Evolutionary conservation across 2,329 filamentous ascomycete species (phyloP), one percentile per base, ranked within the genome.

Genomic region (Aspergillus pseudoterreus): DNA sequence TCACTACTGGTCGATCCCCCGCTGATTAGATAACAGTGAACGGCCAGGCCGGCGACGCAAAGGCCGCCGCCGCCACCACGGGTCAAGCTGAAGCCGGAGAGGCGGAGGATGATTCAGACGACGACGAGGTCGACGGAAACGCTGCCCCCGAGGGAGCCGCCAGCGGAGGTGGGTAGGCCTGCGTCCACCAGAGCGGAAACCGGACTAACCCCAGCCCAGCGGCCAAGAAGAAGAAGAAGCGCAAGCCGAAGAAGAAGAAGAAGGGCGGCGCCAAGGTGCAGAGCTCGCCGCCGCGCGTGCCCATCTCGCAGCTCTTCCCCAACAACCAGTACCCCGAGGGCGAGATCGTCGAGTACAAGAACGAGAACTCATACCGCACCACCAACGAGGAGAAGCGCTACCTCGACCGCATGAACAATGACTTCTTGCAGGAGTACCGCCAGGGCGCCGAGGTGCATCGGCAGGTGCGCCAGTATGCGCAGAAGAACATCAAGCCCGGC

Each of bases 371-470:
- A 38, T 89, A 85, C 70, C 84, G 90, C 51, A 94, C 87, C 3
- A 95, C 90, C 11, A 84, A 79, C 69, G 90, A 92, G 71, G 90
- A 95, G 77, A 91, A 92, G 75, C 82, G 89, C 48, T 84, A 92
- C 64, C 78, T 92, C 49, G 88, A 92, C 70, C 87, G 87, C 64
- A 83, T 90, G 76, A 87, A 90, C 70, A 84, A 82, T 61, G 86
- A 92, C 57, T 92, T 90, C 75, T 73, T 95, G 47, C 78, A 81
- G 54, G 90, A 95, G 64, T 95, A 92, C 70, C 85, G 90, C 55
- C 82, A 92, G 63, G 90, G 84, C 43, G 88, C 90, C n/a, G 90
- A 95, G 73, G 83, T 90, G n/a, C 90, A 95, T 70, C 84, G 90
- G 51, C 88, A 95, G 68, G 90, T 94, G 51, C 85, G 90, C 46